Evolutionary conservation across 148 eudicot genomes (phyloP).

Genomic region (Nepenthes mirabilis): DNA sequence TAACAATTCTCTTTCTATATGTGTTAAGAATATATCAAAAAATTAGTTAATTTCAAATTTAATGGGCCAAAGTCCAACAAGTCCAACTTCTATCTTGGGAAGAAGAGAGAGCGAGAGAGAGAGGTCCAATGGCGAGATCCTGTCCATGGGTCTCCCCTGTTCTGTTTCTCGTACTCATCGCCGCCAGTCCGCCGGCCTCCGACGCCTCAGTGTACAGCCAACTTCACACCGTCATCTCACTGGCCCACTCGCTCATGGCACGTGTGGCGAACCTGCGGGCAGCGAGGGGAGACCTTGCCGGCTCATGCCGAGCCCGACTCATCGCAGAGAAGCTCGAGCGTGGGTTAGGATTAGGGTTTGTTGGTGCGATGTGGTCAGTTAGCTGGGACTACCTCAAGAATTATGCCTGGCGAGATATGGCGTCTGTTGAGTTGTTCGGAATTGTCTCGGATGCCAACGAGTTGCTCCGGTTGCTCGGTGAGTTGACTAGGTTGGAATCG

Average conservation of each 20-base stretch:
- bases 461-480: conserved; percentile 32
- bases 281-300: conserved; percentile 54
- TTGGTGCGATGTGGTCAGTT: conserved; percentile 25
- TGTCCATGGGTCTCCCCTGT: conserved; percentile 3
- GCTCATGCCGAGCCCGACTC: conserved; percentile 40
- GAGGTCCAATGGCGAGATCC: conserved; percentile 2
- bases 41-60: too few relatives aligned
- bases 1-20: too few relatives aligned
- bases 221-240: conserved; percentile 47
- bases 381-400: conserved; percentile 61
- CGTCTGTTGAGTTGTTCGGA: conserved; percentile 27
- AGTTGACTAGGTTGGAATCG: conserved; percentile 39
- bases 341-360: conserved; percentile 30
- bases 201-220: conserved; percentile 17
- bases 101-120: background rate
- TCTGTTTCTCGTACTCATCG: conserved; percentile 12
- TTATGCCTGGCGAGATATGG: conserved; percentile 48
- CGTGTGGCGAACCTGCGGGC: conserved; percentile 73
- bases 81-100: too few relatives aligned
- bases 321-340: conserved; percentile 37
- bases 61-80: too few relatives aligned
- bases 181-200: conserved; percentile 12
- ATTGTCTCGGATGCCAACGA: conserved; percentile 40
- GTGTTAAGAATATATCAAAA: too few relatives aligned
- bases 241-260: conserved; percentile 55